phyloP scores from a whole-genome alignment of 78 protist genomes.

The Blattamonas nauphoetae region DNA sequence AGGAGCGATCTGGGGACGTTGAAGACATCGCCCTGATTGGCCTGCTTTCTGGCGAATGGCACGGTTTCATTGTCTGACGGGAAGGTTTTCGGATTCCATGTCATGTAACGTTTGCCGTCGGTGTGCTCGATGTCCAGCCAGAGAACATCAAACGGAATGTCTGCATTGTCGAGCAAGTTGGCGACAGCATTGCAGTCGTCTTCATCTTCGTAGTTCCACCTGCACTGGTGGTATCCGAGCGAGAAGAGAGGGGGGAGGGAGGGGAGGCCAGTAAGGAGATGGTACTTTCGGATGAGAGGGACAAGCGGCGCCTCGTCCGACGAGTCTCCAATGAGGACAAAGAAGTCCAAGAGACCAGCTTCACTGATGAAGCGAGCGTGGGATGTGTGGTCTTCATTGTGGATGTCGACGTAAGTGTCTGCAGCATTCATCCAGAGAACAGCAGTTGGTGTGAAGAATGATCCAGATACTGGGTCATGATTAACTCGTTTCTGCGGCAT shows the following conservation, averaged over 20 bases:
- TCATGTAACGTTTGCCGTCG: slow-evolving; percentile 88
- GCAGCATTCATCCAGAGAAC: slow-evolving; percentile 82
- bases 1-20: slow-evolving; percentile 53
- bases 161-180: slow-evolving; percentile 49
- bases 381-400: neutral
- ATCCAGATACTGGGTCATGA: too few relatives aligned
- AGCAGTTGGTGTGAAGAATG: neutral
- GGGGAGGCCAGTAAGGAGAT: slow-evolving; percentile 69
- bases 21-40: neutral
- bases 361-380: slow-evolving; percentile 75
- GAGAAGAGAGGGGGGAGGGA: slow-evolving; percentile 79
- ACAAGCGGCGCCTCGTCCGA: slow-evolving; percentile 40
- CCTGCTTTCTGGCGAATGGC: too few relatives aligned
- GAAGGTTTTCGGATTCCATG: slow-evolving; percentile 87
- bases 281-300: too few relatives aligned
- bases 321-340: slow-evolving; percentile 70
- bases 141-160: slow-evolving; percentile 89
- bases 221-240: slow-evolving; percentile 95
- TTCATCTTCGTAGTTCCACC: slow-evolving; percentile 92
- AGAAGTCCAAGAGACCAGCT: slow-evolving; percentile 73
- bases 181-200: slow-evolving; percentile 52
- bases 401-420: slow-evolving; percentile 79
- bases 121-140: slow-evolving; percentile 99
- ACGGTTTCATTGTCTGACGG: too few relatives aligned
- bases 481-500: neutral